Evolutionary conservation across 345 rosid genomes (phyloP).

Genomic region (Bruguiera gymnorhiza): DNA sequence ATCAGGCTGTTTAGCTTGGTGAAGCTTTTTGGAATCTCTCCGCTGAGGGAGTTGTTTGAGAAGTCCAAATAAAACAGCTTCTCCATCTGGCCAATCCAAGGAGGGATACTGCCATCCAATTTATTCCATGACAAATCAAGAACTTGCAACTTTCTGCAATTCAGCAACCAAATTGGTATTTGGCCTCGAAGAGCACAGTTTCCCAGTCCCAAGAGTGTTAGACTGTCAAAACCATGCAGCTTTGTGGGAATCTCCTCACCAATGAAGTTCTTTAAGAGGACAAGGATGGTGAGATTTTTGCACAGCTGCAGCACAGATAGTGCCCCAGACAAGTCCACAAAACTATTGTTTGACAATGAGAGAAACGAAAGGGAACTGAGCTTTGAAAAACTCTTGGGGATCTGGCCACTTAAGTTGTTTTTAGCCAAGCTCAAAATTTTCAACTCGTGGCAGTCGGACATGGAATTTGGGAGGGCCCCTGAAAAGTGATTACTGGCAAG

Average conservation of each 20-base stretch:
- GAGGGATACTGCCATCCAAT: conserved; percentile 62
- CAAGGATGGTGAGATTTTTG: conserved; percentile 72
- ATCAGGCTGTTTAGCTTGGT: conserved; percentile 58
- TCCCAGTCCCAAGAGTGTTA: conserved; percentile 65
- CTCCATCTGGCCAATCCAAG: conserved; percentile 88
- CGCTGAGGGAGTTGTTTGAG: conserved; percentile 81
- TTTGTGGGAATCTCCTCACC: conserved; percentile 66
- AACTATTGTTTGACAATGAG: conserved; percentile 80
- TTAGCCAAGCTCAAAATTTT: conserved; percentile 76
- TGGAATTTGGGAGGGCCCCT: conserved; percentile 70
- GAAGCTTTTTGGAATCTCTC: conserved; percentile 70
- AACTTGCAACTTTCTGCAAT: conserved; percentile 69
- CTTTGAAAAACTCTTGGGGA: conserved; percentile 55
- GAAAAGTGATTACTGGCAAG: conserved; percentile 69
- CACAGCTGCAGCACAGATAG: conserved; percentile 66
- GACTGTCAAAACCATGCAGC: conserved; percentile 55
- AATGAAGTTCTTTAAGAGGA: conserved; percentile 69
- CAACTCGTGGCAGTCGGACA: conserved; percentile 60
- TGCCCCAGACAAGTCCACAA: conserved; percentile 51
- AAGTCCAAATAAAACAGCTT: conserved; percentile 79
- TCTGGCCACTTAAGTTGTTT: conserved; percentile 54
- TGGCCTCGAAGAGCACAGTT: conserved; percentile 78
- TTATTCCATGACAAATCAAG: conserved; percentile 94
- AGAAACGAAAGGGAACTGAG: conserved; percentile 60
- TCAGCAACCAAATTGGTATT: conserved; percentile 71